A percentile compares a stretch with the other conserved stretches of the same genome.
Evolutionary conservation across 805 yeast genomes (phyloP).

Genomic region (Zygotorulaspora florentina): DNA sequence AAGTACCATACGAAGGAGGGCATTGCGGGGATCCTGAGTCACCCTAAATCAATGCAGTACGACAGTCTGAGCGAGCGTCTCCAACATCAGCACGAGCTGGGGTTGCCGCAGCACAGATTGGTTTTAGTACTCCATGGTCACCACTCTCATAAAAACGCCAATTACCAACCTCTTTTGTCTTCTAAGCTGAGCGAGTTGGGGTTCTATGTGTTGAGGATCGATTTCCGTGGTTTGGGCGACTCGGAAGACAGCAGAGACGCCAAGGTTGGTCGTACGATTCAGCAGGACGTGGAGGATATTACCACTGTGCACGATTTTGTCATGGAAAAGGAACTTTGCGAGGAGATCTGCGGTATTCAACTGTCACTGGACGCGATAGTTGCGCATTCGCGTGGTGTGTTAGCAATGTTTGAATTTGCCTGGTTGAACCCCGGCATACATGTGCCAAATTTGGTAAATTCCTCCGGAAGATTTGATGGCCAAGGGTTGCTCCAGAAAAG

Average conservation of each 20-base stretch:
- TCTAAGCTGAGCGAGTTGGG: slow-evolving; percentile 59
- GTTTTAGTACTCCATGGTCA: slow-evolving; percentile 78
- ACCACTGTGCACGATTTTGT: slow-evolving; percentile 41
- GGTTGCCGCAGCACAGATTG: slow-evolving; percentile 41
- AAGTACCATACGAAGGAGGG: slow-evolving; percentile 29
- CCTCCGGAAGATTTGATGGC: slow-evolving; percentile 67
- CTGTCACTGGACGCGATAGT: slow-evolving; percentile 55
- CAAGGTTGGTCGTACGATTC: slow-evolving; percentile 50
- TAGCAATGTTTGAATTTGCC: slow-evolving; percentile 74
- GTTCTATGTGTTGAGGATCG: slow-evolving; percentile 65
- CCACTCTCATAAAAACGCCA: slow-evolving; percentile 78
- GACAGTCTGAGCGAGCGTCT: slow-evolving; percentile 18
- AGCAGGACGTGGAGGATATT: slow-evolving; percentile 67
- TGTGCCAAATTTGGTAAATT: slow-evolving; percentile 67
- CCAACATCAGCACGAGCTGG: slow-evolving; percentile 14
- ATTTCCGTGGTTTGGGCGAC: slow-evolving; percentile 81
- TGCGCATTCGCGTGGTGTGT: slow-evolving; percentile 77
- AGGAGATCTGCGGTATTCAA: slow-evolving; percentile 34
- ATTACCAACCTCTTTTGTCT: slow-evolving; percentile 65
- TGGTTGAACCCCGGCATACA: slow-evolving; percentile 26
- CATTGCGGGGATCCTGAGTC: slow-evolving; percentile 37
- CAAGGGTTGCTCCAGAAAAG: slow-evolving; percentile 43
- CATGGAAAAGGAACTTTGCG: slow-evolving; percentile 27
- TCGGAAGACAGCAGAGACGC: slow-evolving; percentile 45
- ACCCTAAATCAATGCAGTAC: slow-evolving; percentile 30